Evolutionary conservation across 345 rosid genomes (phyloP), one percentile per base, ranked within the genome.

Genomic region (Boechera divaricarpa): DNA sequence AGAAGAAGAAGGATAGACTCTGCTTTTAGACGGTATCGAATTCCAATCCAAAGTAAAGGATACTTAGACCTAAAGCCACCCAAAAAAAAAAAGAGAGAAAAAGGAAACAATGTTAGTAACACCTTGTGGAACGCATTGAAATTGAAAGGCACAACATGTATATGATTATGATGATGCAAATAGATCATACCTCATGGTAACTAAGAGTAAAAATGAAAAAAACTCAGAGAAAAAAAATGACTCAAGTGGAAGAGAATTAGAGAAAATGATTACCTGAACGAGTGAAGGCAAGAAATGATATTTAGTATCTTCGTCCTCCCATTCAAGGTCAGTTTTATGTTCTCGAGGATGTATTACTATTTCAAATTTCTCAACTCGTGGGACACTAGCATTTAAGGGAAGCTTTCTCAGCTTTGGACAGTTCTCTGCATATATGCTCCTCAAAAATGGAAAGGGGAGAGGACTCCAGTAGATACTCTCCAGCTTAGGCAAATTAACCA

Each of bases 391-490:
- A 72, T 72, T 33, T 3, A 72, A 26, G 9, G 68, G 69, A n/a
- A 73, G 42, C 54, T 63, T 62, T 38, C n/a, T 73, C 42, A 62
- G 33, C 54, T 63, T 52, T 9, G 18, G 39, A 38, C 76, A 70
- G 0, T 32, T 21, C 24, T 21, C 24, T 21, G 0, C 24, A 21
- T 1, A 0, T 0, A 0, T 11, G 0, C 36, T 0, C 0, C 0
- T 31, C 62, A 68, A 26, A 26, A 1, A 1, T 7, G 16, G 28
- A 68, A 68, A 53, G 1, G 38, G 61, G 11, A 53, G 72, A 68
- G 72, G 28, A 24, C 51, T 72, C 68, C 39, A 36, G 60, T 49
- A 72, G 18, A 60, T 72, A 60, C 76, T 72, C 39, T 60, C 18
- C 18, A 72, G n/a, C 36, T 41, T 29, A 1, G 64, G 54, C 35